Evolutionary conservation across 306 rosid genomes (phyloP).

Genomic region (Vigna unguiculata): DNA sequence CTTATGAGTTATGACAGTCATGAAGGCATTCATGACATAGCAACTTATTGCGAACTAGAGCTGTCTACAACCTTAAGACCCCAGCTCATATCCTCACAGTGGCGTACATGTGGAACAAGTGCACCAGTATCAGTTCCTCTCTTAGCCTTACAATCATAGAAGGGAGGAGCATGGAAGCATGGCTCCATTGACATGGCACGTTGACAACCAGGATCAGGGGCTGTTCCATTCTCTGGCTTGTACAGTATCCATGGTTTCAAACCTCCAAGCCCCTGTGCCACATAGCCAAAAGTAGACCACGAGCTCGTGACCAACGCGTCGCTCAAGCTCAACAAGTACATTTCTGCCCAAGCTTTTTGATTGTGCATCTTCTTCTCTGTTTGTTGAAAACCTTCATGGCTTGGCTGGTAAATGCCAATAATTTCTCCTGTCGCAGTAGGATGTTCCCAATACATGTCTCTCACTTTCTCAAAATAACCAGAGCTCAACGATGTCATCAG

Average conservation of each 20-base stretch:
- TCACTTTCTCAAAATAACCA: conserved; percentile 64
- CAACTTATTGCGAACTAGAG: conserved; percentile 24
- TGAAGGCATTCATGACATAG: background rate
- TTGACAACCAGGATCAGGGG: conserved; percentile 67
- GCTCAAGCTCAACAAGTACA: conserved; percentile 68
- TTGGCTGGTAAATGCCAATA: conserved; percentile 68
- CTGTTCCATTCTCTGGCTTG: conserved; percentile 69
- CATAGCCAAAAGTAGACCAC: conserved; percentile 86
- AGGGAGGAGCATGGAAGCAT: conserved; percentile 80
- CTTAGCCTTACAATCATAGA: conserved; percentile 74
- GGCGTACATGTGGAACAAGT: conserved; percentile 72
- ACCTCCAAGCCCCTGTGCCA: conserved; percentile 80
- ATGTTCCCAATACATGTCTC: conserved; percentile 72
- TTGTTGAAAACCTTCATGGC: conserved; percentile 77
- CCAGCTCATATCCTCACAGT: conserved; percentile 90
- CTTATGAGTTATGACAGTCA: conserved; percentile 17
- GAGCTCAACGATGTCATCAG: conserved; percentile 69
- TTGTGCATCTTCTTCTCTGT: conserved; percentile 67
- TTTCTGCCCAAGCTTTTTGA: conserved; percentile 79
- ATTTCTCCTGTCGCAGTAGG: conserved; percentile 67
- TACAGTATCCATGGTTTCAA: conserved; percentile 72
- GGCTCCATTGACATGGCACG: conserved; percentile 77
- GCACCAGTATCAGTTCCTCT: conserved; percentile 64
- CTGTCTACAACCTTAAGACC: conserved; percentile 72
- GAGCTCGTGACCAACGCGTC: conserved; percentile 74